phyloP scores from a whole-genome alignment of 179 eudicot species.

The Silene vulgaris region DNA sequence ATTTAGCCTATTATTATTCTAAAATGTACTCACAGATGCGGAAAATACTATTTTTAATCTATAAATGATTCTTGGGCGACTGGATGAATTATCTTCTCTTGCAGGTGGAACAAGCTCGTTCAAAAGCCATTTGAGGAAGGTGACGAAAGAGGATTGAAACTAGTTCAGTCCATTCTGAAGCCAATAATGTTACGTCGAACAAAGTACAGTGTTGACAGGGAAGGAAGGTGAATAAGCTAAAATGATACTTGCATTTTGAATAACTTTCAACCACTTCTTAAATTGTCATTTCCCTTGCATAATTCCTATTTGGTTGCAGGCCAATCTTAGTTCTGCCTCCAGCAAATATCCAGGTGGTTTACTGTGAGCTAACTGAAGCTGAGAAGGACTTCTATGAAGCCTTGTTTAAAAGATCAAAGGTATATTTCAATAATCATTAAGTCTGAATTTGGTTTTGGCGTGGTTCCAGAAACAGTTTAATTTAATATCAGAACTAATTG shows the following conservation, averaged over 20 bases:
- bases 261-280: background rate
- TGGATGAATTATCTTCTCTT: slow-evolving; percentile 12
- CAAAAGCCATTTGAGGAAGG: slow-evolving; percentile 98
- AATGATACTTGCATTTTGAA: background rate
- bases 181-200: slow-evolving; percentile 96
- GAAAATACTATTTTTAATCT: background rate
- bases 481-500: slow-evolving; percentile 21
- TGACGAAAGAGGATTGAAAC: slow-evolving; percentile 83
- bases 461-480: slow-evolving; percentile 9
- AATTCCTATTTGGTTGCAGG: slow-evolving; percentile 35
- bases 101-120: slow-evolving; percentile 94
- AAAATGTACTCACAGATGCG: background rate
- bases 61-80: background rate
- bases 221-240: slow-evolving; percentile 60
- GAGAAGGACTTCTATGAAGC: slow-evolving; percentile 96
- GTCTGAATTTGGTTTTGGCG: slow-evolving; percentile 2
- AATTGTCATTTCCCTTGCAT: slow-evolving; percentile 2
- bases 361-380: slow-evolving; percentile 86
- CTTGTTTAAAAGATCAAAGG: slow-evolving; percentile 90
- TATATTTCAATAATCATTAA: slow-evolving; percentile 13
- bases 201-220: slow-evolving; percentile 68
- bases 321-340: slow-evolving; percentile 94
- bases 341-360: slow-evolving; percentile 72
- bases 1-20: background rate
- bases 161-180: slow-evolving; percentile 81